Base-by-base conservation (phyloP, 495 filamentous ascomycete species). In the Penicillium mononematosum region DNA sequence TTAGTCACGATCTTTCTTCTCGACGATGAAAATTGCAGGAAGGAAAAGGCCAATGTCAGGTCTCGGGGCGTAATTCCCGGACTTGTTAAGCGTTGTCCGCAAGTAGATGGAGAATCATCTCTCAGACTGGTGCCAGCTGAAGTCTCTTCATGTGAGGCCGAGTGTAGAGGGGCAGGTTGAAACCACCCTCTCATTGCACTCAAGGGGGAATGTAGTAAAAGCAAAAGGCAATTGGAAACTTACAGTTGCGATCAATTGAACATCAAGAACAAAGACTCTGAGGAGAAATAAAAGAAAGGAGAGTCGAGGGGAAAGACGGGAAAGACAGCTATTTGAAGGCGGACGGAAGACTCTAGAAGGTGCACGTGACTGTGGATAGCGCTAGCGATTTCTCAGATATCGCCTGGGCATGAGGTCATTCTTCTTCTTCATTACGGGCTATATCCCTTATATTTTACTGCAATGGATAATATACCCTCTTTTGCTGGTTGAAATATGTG, bases 111-210 rank as follows among this genome's bases (percentile, higher is more conserved):
- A 57, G 61, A 60, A 60, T 64, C 67, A 70, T 60, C 58, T 68
- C 50, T 78, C 70, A 72, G 76, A 79, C 76, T 79, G 76, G 76
- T 79, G 76, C 76, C 76, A 79, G 76, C 76, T 78, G 58, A 56
- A 55, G 58, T 79, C 64, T 79, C 76, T 76, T 79, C 76, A 79
- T 79, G 52, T 63, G 53, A 51, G 58, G 61, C 60, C 14, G 46
- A 39, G 25, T 45, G 25, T 41, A 27, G 50, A 32, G 29, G 42
- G 31, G 43, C 43, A 55, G n/a, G 17, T 39, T 39, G 34, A 31
- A 31, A 47, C 50, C 32, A 25, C 5, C 14, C 47, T 20, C 11
- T 50, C 24, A 25, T 27, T 34, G 36, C 41, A 52, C 42, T 48
- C 39, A 17, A 51, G 42, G 27, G 24, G 27, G 6, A 34, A 44